Evolutionary conservation across 306 rosid genomes (phyloP).

Genomic region (Leucaena leucocephala): DNA sequence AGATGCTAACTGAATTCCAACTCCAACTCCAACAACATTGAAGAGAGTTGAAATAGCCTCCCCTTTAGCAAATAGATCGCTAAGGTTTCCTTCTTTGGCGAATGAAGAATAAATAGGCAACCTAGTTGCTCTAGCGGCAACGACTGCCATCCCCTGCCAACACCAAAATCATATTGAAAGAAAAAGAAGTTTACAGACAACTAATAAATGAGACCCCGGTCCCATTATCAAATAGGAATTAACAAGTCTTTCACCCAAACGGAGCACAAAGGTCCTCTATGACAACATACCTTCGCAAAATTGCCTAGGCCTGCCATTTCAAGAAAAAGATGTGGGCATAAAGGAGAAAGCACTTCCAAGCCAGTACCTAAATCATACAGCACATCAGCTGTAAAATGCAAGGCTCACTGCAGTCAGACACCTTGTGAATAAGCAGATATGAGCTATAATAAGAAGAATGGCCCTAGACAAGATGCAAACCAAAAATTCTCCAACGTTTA

Average conservation of each 20-base stretch:
- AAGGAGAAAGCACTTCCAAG: constrained; percentile 94
- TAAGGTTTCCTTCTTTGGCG: constrained; percentile 98
- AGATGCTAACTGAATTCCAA: constrained; percentile 91
- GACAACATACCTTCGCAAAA: constrained; percentile 71
- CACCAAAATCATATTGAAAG: constrained; percentile 31
- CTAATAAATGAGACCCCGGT: not conserved
- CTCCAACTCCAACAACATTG: constrained; percentile 89
- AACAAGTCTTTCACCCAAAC: not conserved
- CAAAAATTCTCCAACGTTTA: constrained; percentile 87
- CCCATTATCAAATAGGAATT: not conserved
- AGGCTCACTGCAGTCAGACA: constrained; percentile 36
- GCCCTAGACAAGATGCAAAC: constrained; percentile 48
- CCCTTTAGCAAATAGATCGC: constrained; percentile 98
- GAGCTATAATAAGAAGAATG: constrained; percentile 1
- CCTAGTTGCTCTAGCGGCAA: constrained; percentile 98
- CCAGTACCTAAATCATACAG: constrained; percentile 91
- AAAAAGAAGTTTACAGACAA: constrained; percentile 19
- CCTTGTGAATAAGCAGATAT: constrained; percentile 20
- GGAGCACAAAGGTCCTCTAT: constrained; percentile 12
- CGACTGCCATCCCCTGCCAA: constrained; percentile 93
- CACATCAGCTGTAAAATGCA: constrained; percentile 78
- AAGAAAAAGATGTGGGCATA: constrained; percentile 95
- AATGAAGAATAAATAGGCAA: constrained; percentile 98
- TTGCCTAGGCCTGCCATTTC: constrained; percentile 96
- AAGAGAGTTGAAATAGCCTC: constrained; percentile 97